phyloP scores from a whole-genome alignment of 2,329 filamentous ascomycete species.

The Bipolaris cookei region DNA sequence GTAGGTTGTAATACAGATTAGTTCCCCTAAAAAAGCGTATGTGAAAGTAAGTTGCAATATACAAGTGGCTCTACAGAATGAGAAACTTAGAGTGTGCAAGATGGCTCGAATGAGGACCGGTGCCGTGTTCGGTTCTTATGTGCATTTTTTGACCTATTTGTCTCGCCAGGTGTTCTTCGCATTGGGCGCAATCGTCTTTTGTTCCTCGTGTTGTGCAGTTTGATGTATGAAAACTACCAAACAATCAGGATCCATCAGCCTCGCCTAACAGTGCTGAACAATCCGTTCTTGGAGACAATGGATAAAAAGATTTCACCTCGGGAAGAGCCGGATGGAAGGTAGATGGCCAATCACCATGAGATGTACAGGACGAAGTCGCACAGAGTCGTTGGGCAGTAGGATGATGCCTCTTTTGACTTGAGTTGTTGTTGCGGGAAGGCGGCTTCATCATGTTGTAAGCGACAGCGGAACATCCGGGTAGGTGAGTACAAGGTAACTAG shows the following conservation, averaged over 20 bases:
- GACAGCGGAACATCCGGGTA: conserved; percentile 13
- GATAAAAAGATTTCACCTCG: background rate
- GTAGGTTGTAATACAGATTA: background rate
- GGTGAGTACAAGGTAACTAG: conserved; percentile 13
- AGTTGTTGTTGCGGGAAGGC: background rate
- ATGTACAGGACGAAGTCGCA: background rate
- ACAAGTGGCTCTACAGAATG: background rate
- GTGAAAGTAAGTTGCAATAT: background rate
- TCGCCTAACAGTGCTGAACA: background rate
- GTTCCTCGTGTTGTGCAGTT: conserved; percentile 16
- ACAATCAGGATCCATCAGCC: conserved; percentile 16
- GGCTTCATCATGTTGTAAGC: conserved; percentile 5
- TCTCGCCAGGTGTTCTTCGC: background rate
- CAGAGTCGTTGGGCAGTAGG: background rate
- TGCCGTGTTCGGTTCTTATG: background rate
- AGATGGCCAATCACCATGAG: background rate
- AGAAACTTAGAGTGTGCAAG: background rate
- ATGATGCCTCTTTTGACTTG: background rate
- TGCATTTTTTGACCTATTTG: conserved; percentile 4
- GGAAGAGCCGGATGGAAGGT: background rate
- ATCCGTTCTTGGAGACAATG: background rate
- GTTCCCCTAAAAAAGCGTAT: background rate
- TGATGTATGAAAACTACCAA: conserved; percentile 21
- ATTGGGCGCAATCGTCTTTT: background rate
- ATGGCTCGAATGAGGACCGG: background rate